Conservation (phyloP, 2,329 filamentous ascomycete genomes). For the Daldinia sp. region DNA sequence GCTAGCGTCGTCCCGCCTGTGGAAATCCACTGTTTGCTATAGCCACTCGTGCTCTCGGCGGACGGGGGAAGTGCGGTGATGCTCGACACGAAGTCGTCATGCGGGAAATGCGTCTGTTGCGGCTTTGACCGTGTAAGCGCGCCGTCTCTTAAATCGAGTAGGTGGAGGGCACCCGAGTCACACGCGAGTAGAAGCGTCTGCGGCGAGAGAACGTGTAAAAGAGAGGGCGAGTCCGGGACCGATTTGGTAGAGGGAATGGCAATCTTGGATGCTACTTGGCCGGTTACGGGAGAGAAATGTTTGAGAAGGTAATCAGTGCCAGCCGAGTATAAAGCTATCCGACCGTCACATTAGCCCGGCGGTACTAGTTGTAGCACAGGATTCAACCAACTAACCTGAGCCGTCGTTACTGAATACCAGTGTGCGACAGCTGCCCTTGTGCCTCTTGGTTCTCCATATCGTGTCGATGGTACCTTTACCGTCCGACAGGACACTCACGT, state of each 20-base stretch:
- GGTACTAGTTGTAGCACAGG: background rate
- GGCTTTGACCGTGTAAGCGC: slow-evolving; percentile 71
- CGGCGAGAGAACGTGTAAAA: slow-evolving; percentile 86
- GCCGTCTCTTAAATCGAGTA: slow-evolving; percentile 82
- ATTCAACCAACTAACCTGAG: slow-evolving; percentile 63
- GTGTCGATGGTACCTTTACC: slow-evolving; percentile 84
- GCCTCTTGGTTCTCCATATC: slow-evolving; percentile 86
- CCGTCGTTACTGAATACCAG: slow-evolving; percentile 85
- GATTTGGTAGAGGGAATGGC: slow-evolving; percentile 71
- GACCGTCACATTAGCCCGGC: slow-evolving; percentile 26
- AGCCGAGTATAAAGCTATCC: slow-evolving; percentile 70
- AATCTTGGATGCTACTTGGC: slow-evolving; percentile 83
- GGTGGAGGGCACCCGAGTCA: slow-evolving; percentile 88
- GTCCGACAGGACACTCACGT: slow-evolving; percentile 64
- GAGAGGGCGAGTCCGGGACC: slow-evolving; percentile 77
- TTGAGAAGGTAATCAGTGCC: slow-evolving; percentile 71
- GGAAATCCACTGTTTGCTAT: slow-evolving; percentile 93
- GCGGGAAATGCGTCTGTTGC: slow-evolving; percentile 84
- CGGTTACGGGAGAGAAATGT: slow-evolving; percentile 68
- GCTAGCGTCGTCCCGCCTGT: slow-evolving; percentile 92
- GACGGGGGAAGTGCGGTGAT: slow-evolving; percentile 85
- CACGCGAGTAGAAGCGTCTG: slow-evolving; percentile 90
- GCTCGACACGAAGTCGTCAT: slow-evolving; percentile 93
- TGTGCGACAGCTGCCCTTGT: slow-evolving; percentile 92
- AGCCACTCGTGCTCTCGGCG: slow-evolving; percentile 84